Evolutionary conservation across 2,329 filamentous ascomycete genomes (phyloP).

Genomic region (Exophiala dermatitidis): DNA sequence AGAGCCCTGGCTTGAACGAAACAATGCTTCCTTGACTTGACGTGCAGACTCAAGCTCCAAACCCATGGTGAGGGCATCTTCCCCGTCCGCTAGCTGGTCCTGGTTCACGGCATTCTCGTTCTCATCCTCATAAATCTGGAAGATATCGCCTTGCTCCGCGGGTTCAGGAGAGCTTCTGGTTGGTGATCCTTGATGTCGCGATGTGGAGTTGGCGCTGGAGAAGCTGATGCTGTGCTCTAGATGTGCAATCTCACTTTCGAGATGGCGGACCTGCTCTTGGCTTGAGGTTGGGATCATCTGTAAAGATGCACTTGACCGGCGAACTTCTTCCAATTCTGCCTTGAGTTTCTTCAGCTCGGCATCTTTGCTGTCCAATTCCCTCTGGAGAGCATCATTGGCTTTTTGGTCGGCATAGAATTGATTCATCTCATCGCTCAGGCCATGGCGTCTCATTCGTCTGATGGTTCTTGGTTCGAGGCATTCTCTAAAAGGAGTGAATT

Average conservation of each 20-base stretch:
- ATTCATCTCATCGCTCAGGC: slow-evolving; percentile 43
- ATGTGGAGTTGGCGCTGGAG: slow-evolving; percentile 1
- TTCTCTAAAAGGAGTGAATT: slow-evolving; percentile 41
- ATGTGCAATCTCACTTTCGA: slow-evolving; percentile 28
- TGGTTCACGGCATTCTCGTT: slow-evolving; percentile 22
- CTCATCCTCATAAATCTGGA: slow-evolving; percentile 27
- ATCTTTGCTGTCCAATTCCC: slow-evolving; percentile 29
- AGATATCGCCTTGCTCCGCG: slow-evolving; percentile 16
- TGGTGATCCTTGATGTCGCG: slow-evolving; percentile 9
- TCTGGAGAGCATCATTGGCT: slow-evolving; percentile 24
- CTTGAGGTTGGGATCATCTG: slow-evolving; percentile 8
- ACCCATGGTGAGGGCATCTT: slow-evolving; percentile 30
- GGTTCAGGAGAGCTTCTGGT: not conserved
- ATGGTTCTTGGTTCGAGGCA: slow-evolving; percentile 38
- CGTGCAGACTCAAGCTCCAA: slow-evolving; percentile 36
- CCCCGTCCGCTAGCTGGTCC: slow-evolving; percentile 22
- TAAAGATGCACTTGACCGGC: not conserved
- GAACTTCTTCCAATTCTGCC: slow-evolving; percentile 26
- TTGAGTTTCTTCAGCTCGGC: slow-evolving; percentile 28
- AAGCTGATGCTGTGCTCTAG: slow-evolving; percentile 25
- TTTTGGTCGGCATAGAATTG: slow-evolving; percentile 37
- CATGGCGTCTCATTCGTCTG: slow-evolving; percentile 39
- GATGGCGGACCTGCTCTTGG: slow-evolving; percentile 23
- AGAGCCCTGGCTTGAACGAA: slow-evolving; percentile 31
- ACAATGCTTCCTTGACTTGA: slow-evolving; percentile 36